A percentile compares a stretch with the other conserved stretches of the same genome.
phyloP scores from a whole-genome alignment of 2,329 filamentous ascomycete species.

The Cercospora citrullina region DNA sequence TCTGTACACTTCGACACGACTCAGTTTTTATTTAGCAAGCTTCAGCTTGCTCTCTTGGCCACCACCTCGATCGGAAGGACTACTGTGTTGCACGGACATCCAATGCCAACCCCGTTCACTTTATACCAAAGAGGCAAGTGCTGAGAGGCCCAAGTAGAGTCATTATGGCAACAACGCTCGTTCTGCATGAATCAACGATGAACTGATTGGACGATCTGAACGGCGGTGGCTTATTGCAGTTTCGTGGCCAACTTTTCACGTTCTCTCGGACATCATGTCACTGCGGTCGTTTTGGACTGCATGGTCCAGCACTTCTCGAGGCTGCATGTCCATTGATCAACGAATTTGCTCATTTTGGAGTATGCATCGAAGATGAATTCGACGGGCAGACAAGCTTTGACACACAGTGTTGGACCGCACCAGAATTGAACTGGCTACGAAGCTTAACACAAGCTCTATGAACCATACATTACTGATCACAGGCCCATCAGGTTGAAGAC shows the following conservation, averaged over 20 bases:
- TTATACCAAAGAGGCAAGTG: neutral
- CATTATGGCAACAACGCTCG: neutral
- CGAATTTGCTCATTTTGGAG: neutral
- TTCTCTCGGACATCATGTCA: neutral
- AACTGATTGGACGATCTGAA: neutral
- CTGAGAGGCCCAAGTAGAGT: neutral
- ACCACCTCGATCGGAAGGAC: neutral
- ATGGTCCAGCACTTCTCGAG: neutral
- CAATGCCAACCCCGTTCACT: neutral
- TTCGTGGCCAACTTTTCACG: neutral
- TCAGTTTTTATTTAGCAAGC: neutral
- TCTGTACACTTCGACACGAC: neutral
- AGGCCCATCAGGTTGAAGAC: neutral
- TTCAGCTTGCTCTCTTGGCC: neutral
- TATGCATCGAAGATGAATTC: neutral
- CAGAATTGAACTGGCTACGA: neutral
- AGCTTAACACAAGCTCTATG: neutral
- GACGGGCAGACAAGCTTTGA: neutral
- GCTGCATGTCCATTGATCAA: too few relatives aligned
- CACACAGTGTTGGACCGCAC: neutral
- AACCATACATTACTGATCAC: neutral
- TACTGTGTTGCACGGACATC: neutral
- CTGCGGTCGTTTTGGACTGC: neutral
- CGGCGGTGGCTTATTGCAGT: neutral
- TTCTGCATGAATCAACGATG: neutral